phyloP scores from a whole-genome alignment of 345 rosid genomes.

The Capsella bursapastoris region DNA sequence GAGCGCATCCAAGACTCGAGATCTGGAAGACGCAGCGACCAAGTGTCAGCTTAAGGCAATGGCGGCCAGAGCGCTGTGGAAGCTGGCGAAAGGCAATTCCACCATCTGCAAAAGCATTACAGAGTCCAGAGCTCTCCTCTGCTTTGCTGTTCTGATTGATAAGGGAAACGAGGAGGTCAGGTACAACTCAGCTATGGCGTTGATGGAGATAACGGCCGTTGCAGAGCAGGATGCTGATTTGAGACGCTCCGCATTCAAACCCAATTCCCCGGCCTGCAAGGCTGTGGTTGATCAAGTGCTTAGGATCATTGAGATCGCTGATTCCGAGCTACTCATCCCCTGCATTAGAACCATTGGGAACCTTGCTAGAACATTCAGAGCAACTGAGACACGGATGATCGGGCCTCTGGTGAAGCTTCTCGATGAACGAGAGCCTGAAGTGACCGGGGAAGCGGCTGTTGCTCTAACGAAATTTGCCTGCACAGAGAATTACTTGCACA shows the following conservation, averaged over 20 bases:
- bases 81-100: constrained; percentile 76
- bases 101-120: constrained; percentile 83
- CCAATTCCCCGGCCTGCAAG: constrained; percentile 88
- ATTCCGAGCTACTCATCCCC: constrained; percentile 75
- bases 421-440: constrained; percentile 81
- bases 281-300: constrained; percentile 83
- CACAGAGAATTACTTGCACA: constrained; percentile 82
- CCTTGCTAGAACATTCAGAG: constrained; percentile 89
- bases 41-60: constrained; percentile 82
- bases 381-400: constrained; percentile 91
- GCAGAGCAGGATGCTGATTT: constrained; percentile 83
- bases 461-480: constrained; percentile 87
- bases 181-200: constrained; percentile 89
- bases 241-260: constrained; percentile 94
- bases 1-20: constrained; percentile 65
- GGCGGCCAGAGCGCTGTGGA: constrained; percentile 95
- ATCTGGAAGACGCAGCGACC: constrained; percentile 72
- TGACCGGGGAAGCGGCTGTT: constrained; percentile 66
- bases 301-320: constrained; percentile 67
- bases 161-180: constrained; percentile 78
- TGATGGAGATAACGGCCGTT: constrained; percentile 88
- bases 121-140: constrained; percentile 91
- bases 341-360: constrained; percentile 86
- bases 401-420: constrained; percentile 84
- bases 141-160: constrained; percentile 87